Evolutionary conservation across 257 asterid species (phyloP), one percentile per base, ranked within the genome.

Genomic region (Petunia axillaris): DNA sequence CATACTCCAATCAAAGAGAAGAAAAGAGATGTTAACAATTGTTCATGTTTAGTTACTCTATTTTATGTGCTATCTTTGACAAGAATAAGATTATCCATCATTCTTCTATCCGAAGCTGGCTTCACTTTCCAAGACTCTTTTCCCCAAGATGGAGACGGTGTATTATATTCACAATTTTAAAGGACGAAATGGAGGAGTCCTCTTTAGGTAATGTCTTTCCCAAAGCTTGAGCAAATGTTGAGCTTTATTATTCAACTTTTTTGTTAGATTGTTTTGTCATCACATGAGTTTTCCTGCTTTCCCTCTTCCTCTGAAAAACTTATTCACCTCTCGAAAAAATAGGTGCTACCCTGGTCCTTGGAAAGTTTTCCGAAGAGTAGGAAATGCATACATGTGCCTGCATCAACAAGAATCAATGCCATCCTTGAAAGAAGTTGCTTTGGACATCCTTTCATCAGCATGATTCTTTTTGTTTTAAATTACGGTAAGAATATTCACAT

Each of bases 101-200:
- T 93, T 95, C 87, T 95, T 93, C 89, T 95, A 95, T 76, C 99
- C 98, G 16, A 95, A 95, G 85, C 88, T 93, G 85, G 99, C 91
- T 84, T 97, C 92, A 53, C 95, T 95, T 41, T 9, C 91, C 41
- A 86, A 82, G 8, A 89, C 93, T 46, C 79, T 95, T 7, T 85
- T 95, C 46, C 99, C 98, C 2, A 86, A 92, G 85, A 87, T 93
- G 97, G 98, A 95, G 89, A 91, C 93, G 3, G 92, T 95, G 10
- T 95, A 95, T 84, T 95, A 93, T 94, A 91, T 95, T 74, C 99
- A 95, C 91, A 95, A 95, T 87, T 95, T 95, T 70, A 93, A 95
- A 84, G 98, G 99, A 50, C 85, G 85, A 81, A 90, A 87, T 4
- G 93, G 91, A 10, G 99, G 99, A 1, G 95, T 88, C 76, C 92